Percentiles rank a stretch among this genome's conserved stretches.
Evolutionary conservation across 345 rosid genomes (phyloP).

Genomic region (Clausena lansium): DNA sequence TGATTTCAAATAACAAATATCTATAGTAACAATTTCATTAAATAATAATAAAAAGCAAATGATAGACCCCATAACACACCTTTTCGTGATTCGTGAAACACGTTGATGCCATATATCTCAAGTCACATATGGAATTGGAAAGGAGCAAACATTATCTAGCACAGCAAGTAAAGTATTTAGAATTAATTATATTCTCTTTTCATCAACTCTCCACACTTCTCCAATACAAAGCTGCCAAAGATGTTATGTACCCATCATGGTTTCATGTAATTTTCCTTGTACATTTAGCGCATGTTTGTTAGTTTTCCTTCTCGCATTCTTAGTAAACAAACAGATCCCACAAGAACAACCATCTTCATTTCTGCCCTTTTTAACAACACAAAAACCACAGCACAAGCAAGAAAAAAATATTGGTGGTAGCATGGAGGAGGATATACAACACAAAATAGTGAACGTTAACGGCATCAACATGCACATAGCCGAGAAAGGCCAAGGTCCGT

Average conservation of each 20-base stretch:
- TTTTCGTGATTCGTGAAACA: neutral
- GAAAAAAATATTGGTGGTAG: neutral
- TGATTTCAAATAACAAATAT: no score
- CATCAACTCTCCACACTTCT: neutral
- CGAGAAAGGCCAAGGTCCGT: slow-evolving; percentile 55
- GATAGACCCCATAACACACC: neutral
- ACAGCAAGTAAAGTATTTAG: no score
- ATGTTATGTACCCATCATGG: neutral
- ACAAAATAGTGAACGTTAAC: slow-evolving; percentile 49
- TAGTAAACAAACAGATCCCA: neutral
- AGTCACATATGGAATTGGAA: no score
- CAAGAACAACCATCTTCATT: neutral
- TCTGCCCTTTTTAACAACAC: neutral
- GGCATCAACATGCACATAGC: slow-evolving; percentile 80
- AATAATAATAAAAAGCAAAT: no score
- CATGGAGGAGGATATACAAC: slow-evolving; percentile 43
- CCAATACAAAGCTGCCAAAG: no score
- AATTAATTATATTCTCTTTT: neutral
- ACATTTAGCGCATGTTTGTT: neutral
- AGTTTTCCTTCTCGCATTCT: neutral
- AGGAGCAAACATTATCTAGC: no score
- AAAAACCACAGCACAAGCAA: no score
- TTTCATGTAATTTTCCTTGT: neutral
- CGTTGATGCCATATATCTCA: neutral
- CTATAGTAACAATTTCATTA: no score